Percentiles rank a stretch among this genome's conserved stretches.
Evolutionary conservation across 2,329 filamentous ascomycete species (phyloP).

Genomic region (Triangularia verruculosa): DNA sequence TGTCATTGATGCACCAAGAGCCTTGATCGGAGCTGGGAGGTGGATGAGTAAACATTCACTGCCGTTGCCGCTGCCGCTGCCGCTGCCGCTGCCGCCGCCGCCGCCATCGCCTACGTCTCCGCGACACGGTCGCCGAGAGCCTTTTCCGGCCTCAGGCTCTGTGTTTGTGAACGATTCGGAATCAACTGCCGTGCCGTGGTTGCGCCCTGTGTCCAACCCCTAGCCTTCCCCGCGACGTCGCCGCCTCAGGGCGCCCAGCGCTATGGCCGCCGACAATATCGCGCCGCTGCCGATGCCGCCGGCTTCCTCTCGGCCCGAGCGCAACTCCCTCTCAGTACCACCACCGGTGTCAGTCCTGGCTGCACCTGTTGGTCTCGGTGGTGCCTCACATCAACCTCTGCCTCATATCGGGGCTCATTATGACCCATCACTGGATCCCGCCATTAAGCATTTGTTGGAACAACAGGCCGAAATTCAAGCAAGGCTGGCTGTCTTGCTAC

Average conservation of each 20-base stretch:
- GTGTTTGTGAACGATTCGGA: background rate
- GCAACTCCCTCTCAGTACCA: slow-evolving; percentile 22
- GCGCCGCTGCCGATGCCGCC: slow-evolving; percentile 22
- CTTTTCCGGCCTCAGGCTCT: background rate
- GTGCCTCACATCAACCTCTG: slow-evolving; percentile 12
- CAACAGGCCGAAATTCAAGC: slow-evolving; percentile 54
- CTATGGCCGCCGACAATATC: slow-evolving; percentile 28
- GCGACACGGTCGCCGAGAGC: background rate
- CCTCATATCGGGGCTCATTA: slow-evolving; percentile 30
- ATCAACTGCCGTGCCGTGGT: slow-evolving; percentile 12
- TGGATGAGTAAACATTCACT: slow-evolving; percentile 24
- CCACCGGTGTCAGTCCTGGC: slow-evolving; percentile 14
- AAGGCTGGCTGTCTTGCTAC: slow-evolving; percentile 47
- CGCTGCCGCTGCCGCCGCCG: slow-evolving; percentile 17
- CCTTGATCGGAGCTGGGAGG: slow-evolving; percentile 21
- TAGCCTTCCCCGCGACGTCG: slow-evolving; percentile 2
- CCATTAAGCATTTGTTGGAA: slow-evolving; percentile 46
- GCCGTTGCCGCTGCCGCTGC: too few species aligned
- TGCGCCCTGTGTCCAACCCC: slow-evolving; percentile 4
- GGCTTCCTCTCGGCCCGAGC: slow-evolving; percentile 21
- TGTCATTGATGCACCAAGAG: slow-evolving; percentile 29
- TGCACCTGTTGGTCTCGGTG: slow-evolving; percentile 15
- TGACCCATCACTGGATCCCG: slow-evolving; percentile 42
- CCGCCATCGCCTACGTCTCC: slow-evolving; percentile 4
- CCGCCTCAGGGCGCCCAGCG: slow-evolving; percentile 1